Evolutionary conservation across 2,329 filamentous ascomycete genomes (phyloP).

Genomic region (Talaromyces sp.): DNA sequence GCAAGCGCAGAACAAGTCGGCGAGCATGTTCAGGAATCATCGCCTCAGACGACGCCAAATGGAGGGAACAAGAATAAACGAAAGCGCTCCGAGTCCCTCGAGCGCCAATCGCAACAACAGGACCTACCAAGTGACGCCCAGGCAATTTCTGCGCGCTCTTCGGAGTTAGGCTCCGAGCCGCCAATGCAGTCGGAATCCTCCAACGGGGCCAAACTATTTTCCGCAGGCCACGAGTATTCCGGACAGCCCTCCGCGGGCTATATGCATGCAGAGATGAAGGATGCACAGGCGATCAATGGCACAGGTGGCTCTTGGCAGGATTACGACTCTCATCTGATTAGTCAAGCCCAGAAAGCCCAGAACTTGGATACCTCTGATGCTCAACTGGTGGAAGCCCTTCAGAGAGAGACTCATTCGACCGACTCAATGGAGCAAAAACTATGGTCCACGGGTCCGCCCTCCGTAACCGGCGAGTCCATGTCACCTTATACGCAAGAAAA

Average conservation of each 20-base stretch:
- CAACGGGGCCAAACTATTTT: conserved; percentile 25
- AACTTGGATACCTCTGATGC: conserved; percentile 50
- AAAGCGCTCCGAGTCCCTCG: conserved; percentile 67
- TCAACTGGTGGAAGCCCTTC: conserved; percentile 53
- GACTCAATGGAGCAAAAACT: conserved; percentile 34
- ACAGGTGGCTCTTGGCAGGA: conserved; percentile 38
- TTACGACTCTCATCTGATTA: conserved; percentile 43
- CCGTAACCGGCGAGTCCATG: conserved; percentile 35
- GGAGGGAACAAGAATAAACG: conserved; percentile 54
- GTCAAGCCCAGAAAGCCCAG: conserved; percentile 49
- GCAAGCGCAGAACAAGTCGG: conserved; percentile 27
- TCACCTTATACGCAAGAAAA: conserved; percentile 36
- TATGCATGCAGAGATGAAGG: conserved; percentile 31
- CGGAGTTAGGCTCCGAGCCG: conserved; percentile 34
- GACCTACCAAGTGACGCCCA: conserved; percentile 35
- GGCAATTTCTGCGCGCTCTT: conserved; percentile 39
- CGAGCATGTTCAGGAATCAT: conserved; percentile 25
- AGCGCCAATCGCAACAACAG: conserved; percentile 39
- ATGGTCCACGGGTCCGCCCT: conserved; percentile 37
- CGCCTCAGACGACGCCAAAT: conserved; percentile 25
- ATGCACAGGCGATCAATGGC: conserved; percentile 30
- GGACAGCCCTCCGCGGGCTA: conserved; percentile 26
- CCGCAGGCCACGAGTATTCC: conserved; percentile 26
- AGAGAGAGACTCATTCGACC: conserved; percentile 49
- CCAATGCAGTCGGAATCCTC: conserved; percentile 25